These are phyloP conservation scores for Neckera pumila DNA, from an alignment of 225 moss, liverwort and hornwort genomes.

Conservation along the genomic window DNA sequence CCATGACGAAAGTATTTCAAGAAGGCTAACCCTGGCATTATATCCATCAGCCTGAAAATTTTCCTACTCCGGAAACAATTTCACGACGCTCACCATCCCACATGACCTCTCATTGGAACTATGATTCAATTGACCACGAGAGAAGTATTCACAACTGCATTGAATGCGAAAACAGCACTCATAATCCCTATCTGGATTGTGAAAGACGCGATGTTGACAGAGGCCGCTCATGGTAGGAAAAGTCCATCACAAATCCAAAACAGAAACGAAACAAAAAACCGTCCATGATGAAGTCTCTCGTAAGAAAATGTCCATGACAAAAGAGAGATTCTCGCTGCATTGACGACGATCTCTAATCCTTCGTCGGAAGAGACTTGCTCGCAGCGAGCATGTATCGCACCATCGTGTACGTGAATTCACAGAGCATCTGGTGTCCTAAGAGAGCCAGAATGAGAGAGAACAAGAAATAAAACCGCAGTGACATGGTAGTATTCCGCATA, in stretches of 20 bases:
- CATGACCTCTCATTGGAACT: neutral
- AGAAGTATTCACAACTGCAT: neutral
- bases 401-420: slow-evolving; percentile 9
- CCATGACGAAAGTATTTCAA: neutral
- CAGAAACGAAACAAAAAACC: neutral
- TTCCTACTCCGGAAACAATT: neutral
- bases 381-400: neutral
- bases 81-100: neutral
- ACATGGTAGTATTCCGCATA: neutral
- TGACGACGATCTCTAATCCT: neutral
- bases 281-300: neutral
- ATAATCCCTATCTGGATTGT: neutral
- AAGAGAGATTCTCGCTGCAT: neutral
- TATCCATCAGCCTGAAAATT: neutral
- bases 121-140: neutral
- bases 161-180: neutral
- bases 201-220: neutral
- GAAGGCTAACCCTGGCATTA: neutral
- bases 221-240: neutral
- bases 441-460: slow-evolving; percentile 25
- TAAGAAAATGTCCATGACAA: neutral
- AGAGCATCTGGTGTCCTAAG: slow-evolving; percentile 24
- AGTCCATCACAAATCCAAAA: neutral
- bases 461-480: slow-evolving; percentile 9
- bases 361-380: neutral